Conservation (phyloP, 2,329 filamentous ascomycete species). For the Clonostachys byssicola region DNA sequence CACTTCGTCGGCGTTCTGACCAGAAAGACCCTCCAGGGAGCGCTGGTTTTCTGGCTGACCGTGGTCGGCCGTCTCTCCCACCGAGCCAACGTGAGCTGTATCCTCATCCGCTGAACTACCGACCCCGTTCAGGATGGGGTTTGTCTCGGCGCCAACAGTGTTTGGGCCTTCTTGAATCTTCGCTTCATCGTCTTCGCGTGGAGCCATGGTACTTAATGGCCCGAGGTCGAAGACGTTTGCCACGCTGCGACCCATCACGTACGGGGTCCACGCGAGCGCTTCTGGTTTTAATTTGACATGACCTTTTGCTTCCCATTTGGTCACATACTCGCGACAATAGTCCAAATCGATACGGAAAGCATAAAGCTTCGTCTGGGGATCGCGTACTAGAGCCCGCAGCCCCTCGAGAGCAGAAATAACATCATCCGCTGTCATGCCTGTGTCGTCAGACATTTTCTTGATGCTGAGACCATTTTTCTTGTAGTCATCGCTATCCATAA, state of each 20-base stretch:
- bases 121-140: conserved; percentile 14
- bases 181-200: conserved; percentile 68
- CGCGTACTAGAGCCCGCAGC: conserved; percentile 81
- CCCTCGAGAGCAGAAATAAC: conserved; percentile 92
- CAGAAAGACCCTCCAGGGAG: conserved; percentile 11
- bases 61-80: background rate
- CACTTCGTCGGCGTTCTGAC: conserved; percentile 24
- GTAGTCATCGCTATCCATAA: conserved; percentile 18
- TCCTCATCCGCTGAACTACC: background rate
- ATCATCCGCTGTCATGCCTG: conserved; percentile 93
- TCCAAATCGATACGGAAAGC: conserved; percentile 82
- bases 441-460: conserved; percentile 75
- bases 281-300: conserved; percentile 81
- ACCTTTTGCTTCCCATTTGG: conserved; percentile 83
- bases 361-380: conserved; percentile 84
- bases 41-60: conserved; percentile 13
- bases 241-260: conserved; percentile 88
- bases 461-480: conserved; percentile 51
- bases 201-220: conserved; percentile 79
- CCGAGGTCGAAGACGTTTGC: conserved; percentile 79
- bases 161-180: conserved; percentile 25
- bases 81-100: background rate
- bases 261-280: conserved; percentile 89
- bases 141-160: conserved; percentile 8
- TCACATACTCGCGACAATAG: conserved; percentile 83